A percentile compares a stretch with the other conserved stretches of the same genome.
These are phyloP conservation scores for Pichia sp. DNA, from an alignment of 1,139 yeast genomes.

Conservation along the genomic window DNA sequence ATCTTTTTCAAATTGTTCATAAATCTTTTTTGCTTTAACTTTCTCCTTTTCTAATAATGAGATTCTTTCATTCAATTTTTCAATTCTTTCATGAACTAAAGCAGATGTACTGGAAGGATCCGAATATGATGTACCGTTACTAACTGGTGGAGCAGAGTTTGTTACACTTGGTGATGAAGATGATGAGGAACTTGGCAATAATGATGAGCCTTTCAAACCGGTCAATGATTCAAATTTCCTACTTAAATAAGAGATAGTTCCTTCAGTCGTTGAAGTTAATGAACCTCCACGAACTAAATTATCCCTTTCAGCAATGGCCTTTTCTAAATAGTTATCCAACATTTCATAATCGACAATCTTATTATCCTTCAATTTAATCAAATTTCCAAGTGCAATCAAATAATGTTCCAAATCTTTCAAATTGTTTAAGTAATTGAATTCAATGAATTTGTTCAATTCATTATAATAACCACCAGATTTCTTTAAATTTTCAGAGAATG, in stretches of 20 bases:
- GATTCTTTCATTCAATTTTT: slow-evolving; percentile 30
- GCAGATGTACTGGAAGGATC: not conserved
- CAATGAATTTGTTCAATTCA: slow-evolving; percentile 60
- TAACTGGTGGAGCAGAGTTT: slow-evolving; percentile 30
- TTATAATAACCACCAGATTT: slow-evolving; percentile 45
- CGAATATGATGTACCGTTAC: slow-evolving; percentile 34
- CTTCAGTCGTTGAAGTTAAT: slow-evolving; percentile 33
- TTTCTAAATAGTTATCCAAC: slow-evolving; percentile 70
- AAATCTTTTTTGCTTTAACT: slow-evolving; percentile 33
- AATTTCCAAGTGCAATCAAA: slow-evolving; percentile 67
- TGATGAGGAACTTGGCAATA: slow-evolving; percentile 8
- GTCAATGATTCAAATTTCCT: slow-evolving; percentile 33
- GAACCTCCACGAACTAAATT: slow-evolving; percentile 53
- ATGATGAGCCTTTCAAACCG: slow-evolving; percentile 22
- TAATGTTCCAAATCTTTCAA: slow-evolving; percentile 88
- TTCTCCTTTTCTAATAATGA: slow-evolving; percentile 30
- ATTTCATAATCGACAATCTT: slow-evolving; percentile 91
- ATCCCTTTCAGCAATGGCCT: slow-evolving; percentile 67
- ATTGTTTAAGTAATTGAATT: slow-evolving; percentile 78
- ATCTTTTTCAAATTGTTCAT: slow-evolving; percentile 66
- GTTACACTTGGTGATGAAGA: not conserved
- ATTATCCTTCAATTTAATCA: slow-evolving; percentile 84
- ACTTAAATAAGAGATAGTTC: slow-evolving; percentile 32
- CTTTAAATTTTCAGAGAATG: slow-evolving; percentile 53
- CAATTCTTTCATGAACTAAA: slow-evolving; percentile 62